Evolutionary conservation across 139 green algal genomes (phyloP), one percentile per base, ranked within the genome.

Genomic region (Asterochloris erici): DNA sequence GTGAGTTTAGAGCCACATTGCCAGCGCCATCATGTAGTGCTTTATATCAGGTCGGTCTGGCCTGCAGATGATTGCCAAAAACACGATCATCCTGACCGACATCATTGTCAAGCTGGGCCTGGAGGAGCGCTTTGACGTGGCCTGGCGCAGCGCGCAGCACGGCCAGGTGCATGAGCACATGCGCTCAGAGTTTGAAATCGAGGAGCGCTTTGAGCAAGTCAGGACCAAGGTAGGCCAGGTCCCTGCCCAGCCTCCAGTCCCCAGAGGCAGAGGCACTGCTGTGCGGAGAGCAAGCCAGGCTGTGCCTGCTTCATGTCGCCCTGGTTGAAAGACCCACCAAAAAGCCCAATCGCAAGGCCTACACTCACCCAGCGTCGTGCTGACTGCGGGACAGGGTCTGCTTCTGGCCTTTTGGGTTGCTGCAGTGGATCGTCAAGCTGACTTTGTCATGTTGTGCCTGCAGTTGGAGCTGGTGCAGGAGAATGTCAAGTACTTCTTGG

Each of bases 101-200:
- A 92, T 93, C 84, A 91, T 94, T 70, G 85, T 78, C 82, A 93
- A 93, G 84, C 79, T 94, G 24, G 90, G 85, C 14, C 71, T 93
- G 63, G 85, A 87, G 28, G 87, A 93, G 75, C 82, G 82, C 62
- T 90, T 86, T 62, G 91, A 94, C 79, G 83, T 89, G n/a, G 91
- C 91, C 16, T 94, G 91, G 91, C 90, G 91, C 78, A 81, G 90
- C 77, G 81, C 77, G 16, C 78, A 92, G 75, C 91, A 89, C 69
- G 85, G 83, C 26, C 17, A 54, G 66, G 84, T 90, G n/a, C 88
- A 84, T 75, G 87, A 92, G 80, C 82, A 86, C 62, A 70, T 92
- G 73, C 85, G 90, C 17, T 63, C 77, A 6, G 91, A 94, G 70
- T 84, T 93, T 73, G 91, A 94, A 76, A 90, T 94, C 68, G 90